Percentiles rank a stretch among this genome's conserved stretches.
phyloP scores from a whole-genome alignment of 31 red algal genomes.

The Bonnemaisonia californica region DNA sequence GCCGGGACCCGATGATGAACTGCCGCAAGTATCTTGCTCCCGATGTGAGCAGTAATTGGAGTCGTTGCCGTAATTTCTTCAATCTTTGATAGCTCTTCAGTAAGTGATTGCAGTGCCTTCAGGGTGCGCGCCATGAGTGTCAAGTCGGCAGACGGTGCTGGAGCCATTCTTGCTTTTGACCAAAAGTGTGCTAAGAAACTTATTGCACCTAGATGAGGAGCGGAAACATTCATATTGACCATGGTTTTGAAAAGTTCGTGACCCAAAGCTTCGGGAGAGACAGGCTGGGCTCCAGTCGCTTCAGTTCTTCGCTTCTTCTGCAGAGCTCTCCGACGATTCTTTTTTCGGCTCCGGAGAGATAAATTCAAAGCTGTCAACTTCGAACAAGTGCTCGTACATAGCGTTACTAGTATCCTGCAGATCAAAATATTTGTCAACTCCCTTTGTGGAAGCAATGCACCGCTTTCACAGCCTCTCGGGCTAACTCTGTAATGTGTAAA shows the following conservation, averaged over 20 bases:
- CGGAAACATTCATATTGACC: slow-evolving; percentile 5
- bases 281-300: background rate
- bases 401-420: background rate
- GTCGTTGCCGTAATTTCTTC: slow-evolving; percentile 11
- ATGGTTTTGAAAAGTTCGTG: slow-evolving; percentile 21
- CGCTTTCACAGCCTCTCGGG: background rate
- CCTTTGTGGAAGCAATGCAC: slow-evolving; percentile 12
- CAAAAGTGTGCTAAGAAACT: slow-evolving; percentile 28
- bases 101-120: slow-evolving; percentile 10
- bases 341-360: slow-evolving; percentile 4
- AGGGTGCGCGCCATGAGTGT: slow-evolving; percentile 7
- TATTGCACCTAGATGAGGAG: slow-evolving; percentile 6
- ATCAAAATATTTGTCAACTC: slow-evolving; percentile 14
- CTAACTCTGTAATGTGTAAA: slow-evolving; percentile 15
- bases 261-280: background rate
- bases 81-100: background rate
- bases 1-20: slow-evolving; percentile 6
- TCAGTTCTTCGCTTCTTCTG: slow-evolving; percentile 23
- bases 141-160: slow-evolving; percentile 10
- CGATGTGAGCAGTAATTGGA: background rate
- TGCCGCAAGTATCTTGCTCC: slow-evolving; percentile 1
- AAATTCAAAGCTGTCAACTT: background rate
- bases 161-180: slow-evolving; percentile 24
- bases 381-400: background rate
- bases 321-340: slow-evolving; percentile 20